These are phyloP conservation scores for Coelastrella sp. DNA, from an alignment of 139 green algal species.

Conservation along the genomic window DNA sequence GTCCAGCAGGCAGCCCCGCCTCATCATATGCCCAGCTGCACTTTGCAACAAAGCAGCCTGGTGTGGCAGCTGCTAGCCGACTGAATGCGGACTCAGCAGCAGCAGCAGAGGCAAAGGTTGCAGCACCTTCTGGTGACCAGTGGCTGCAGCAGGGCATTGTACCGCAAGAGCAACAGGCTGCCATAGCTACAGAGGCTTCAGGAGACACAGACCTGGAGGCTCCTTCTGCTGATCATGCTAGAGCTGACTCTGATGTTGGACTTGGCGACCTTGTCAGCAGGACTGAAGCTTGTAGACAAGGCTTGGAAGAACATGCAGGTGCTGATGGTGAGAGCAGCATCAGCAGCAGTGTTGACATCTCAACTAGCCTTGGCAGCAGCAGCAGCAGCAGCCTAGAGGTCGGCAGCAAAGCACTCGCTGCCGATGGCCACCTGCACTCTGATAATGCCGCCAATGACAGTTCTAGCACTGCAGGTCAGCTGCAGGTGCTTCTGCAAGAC, in stretches of 20 bases:
- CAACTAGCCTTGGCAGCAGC: background rate
- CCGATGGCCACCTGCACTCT: background rate
- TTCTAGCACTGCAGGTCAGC: background rate
- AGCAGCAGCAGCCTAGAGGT: background rate
- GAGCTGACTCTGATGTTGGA: background rate
- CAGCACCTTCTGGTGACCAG: background rate
- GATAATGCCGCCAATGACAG: background rate
- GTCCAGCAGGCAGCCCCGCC: constrained; percentile 18
- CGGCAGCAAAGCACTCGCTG: background rate
- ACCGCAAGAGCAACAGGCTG: background rate
- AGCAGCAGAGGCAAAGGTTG: background rate
- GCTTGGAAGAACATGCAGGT: background rate
- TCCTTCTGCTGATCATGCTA: background rate
- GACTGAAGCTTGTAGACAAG: background rate
- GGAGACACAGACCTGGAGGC: background rate
- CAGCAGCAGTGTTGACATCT: background rate
- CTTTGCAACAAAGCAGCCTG: background rate
- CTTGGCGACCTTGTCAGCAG: background rate
- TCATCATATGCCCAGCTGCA: constrained; percentile 16
- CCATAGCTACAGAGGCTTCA: background rate
- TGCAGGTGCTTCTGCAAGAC: background rate
- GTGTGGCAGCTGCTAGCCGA: background rate
- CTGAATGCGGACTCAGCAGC: background rate
- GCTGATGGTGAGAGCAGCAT: background rate
- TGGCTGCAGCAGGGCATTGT: background rate